A percentile compares a stretch with the other conserved stretches of the same genome.
phyloP scores from a whole-genome alignment of 805 yeast species.

The Yarrowia bubula region DNA sequence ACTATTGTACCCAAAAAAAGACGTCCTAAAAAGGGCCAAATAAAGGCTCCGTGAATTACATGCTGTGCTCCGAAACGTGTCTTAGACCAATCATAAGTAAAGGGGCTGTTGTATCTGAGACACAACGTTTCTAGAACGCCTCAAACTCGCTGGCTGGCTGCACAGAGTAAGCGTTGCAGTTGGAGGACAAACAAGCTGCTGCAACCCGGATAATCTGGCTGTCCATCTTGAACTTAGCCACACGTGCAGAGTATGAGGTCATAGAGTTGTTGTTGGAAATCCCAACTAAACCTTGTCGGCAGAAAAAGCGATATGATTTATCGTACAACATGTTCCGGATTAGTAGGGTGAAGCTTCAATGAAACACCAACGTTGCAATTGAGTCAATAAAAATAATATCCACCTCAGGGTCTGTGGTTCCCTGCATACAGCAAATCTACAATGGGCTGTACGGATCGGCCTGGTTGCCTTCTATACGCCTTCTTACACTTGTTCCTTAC shows the following conservation, averaged over 20 bases:
- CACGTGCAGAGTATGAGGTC: slow-evolving; percentile 4
- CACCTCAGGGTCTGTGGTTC: no score
- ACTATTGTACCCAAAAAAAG: neutral
- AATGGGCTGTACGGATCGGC: no score
- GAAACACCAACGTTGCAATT: no score
- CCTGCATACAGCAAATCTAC: no score
- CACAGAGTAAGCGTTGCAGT: neutral
- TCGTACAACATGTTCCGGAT: no score
- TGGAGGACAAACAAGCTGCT: neutral
- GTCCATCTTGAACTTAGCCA: neutral
- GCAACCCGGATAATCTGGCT: neutral
- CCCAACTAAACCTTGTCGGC: neutral
- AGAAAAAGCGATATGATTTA: no score
- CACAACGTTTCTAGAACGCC: neutral
- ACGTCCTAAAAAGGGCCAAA: neutral
- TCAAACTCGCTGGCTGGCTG: no score
- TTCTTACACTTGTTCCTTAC: neutral
- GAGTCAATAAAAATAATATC: no score
- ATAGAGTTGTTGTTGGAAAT: neutral
- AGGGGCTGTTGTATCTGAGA: neutral
- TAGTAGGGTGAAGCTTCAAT: no score
- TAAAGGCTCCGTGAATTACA: neutral
- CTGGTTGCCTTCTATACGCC: neutral
- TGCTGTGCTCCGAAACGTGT: slow-evolving; percentile 8
- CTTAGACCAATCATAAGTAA: neutral